These are phyloP conservation scores for Nitzschia sp. DNA, from an alignment of 108 stramenopile genomes.

Conservation along the genomic window DNA sequence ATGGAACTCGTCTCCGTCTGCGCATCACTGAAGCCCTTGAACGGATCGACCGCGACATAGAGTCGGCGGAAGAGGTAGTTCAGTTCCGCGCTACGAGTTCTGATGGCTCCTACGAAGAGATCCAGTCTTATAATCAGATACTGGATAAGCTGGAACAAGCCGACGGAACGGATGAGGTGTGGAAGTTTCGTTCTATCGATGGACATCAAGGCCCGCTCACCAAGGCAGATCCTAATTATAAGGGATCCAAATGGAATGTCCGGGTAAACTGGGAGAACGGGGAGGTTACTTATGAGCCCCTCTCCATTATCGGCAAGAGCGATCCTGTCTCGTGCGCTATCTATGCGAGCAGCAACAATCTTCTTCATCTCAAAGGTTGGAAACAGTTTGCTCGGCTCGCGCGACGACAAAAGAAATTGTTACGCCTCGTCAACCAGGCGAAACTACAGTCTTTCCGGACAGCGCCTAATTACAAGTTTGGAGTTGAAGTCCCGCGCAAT, in stretches of 20 bases:
- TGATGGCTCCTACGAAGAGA: conserved; percentile 12
- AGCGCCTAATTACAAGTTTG: conserved; percentile 15
- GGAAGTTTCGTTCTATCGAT: conserved; percentile 20
- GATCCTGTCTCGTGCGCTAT: too few species aligned
- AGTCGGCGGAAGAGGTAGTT: neutral
- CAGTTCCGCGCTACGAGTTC: neutral
- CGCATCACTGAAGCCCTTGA: neutral
- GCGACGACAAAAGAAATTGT: too few species aligned
- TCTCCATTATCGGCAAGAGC: too few species aligned
- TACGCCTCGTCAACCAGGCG: conserved; percentile 17
- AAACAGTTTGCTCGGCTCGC: too few species aligned
- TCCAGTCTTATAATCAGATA: conserved; percentile 21
- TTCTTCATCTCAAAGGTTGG: too few species aligned
- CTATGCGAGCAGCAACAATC: too few species aligned
- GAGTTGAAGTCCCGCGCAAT: conserved; percentile 27
- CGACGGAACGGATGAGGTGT: neutral
- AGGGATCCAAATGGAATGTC: too few species aligned
- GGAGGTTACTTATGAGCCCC: conserved; percentile 32
- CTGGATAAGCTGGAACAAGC: too few species aligned
- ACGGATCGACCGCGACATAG: neutral
- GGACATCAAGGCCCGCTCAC: conserved; percentile 29
- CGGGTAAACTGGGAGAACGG: conserved; percentile 42
- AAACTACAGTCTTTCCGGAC: conserved; percentile 10
- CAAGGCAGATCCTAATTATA: too few species aligned
- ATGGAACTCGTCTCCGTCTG: neutral